These are phyloP conservation scores for Pichia sp. DNA, from an alignment of 1,139 yeast genomes.

Conservation along the genomic window DNA sequence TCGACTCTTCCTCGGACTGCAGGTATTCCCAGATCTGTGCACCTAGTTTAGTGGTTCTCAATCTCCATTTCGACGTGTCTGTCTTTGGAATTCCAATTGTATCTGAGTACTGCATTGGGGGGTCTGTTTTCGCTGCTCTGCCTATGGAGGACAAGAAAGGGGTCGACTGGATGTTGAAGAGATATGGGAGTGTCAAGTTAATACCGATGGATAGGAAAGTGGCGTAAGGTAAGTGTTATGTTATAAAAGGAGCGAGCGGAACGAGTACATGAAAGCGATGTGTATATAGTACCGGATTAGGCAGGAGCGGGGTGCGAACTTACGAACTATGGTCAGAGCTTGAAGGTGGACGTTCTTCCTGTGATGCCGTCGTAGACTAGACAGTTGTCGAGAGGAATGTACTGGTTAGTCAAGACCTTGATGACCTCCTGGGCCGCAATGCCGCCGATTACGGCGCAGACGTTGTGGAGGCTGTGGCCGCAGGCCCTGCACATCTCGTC, in stretches of 20 bases:
- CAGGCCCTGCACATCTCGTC: conserved; percentile 37
- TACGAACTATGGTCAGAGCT: not conserved
- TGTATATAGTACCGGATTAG: not conserved
- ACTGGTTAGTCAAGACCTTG: conserved; percentile 66
- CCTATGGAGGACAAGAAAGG: no score
- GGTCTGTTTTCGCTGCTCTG: not conserved
- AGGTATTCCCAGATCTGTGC: conserved; percentile 77
- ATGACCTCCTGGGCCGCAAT: conserved; percentile 72
- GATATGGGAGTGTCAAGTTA: no score
- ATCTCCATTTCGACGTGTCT: conserved; percentile 71
- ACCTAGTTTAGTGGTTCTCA: conserved; percentile 66
- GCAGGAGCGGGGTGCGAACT: not conserved
- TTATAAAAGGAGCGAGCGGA: not conserved
- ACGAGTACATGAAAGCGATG: not conserved
- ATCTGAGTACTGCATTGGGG: conserved; percentile 54
- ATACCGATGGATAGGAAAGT: no score
- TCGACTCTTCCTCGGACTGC: conserved; percentile 33
- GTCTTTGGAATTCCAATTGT: conserved; percentile 59
- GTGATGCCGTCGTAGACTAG: conserved; percentile 64
- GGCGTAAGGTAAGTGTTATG: no score
- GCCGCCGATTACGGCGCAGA: conserved; percentile 66
- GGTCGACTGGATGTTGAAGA: no score
- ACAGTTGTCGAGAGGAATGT: conserved; percentile 64
- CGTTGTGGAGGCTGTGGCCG: conserved; percentile 42
- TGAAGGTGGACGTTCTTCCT: conserved; percentile 36